A percentile compares a stretch with the other conserved stretches of the same genome.
These are phyloP conservation scores for Diaporthe destruens DNA, from an alignment of 2,329 filamentous ascomycete genomes.

Conservation along the genomic window DNA sequence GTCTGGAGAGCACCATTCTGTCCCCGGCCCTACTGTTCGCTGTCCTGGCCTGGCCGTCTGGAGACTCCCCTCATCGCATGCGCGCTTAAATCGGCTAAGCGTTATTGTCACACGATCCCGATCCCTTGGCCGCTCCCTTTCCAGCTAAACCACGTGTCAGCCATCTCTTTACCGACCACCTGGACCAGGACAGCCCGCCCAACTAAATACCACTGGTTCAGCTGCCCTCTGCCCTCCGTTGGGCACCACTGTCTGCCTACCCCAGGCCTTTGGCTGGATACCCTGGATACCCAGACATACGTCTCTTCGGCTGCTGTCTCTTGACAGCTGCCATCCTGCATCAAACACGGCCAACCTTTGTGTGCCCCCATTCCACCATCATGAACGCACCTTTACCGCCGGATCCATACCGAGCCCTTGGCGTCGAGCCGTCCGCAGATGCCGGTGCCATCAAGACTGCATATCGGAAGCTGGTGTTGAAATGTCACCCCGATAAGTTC, in stretches of 20 bases:
- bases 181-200: constrained; percentile 33
- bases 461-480: constrained; percentile 87
- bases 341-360: constrained; percentile 29
- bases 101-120: constrained; percentile 42
- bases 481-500: constrained; percentile 93
- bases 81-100: constrained; percentile 38
- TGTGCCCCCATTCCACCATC: constrained; percentile 44
- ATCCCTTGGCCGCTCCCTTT: constrained; percentile 39
- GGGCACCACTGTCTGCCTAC: constrained; percentile 26
- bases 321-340: constrained; percentile 36
- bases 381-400: constrained; percentile 66
- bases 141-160: constrained; percentile 37
- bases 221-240: constrained; percentile 14
- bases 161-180: constrained; percentile 32
- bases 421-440: constrained; percentile 79
- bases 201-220: constrained; percentile 35
- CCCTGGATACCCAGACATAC: constrained; percentile 26
- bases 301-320: constrained; percentile 37
- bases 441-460: constrained; percentile 79
- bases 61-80: constrained; percentile 28
- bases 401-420: constrained; percentile 85
- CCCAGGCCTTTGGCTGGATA: background rate
- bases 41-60: constrained; percentile 23
- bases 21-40: constrained; percentile 26
- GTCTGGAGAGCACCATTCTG: background rate